Evolutionary conservation across 331 rosid species (phyloP).

Genomic region (Pyracantha coccinea): DNA sequence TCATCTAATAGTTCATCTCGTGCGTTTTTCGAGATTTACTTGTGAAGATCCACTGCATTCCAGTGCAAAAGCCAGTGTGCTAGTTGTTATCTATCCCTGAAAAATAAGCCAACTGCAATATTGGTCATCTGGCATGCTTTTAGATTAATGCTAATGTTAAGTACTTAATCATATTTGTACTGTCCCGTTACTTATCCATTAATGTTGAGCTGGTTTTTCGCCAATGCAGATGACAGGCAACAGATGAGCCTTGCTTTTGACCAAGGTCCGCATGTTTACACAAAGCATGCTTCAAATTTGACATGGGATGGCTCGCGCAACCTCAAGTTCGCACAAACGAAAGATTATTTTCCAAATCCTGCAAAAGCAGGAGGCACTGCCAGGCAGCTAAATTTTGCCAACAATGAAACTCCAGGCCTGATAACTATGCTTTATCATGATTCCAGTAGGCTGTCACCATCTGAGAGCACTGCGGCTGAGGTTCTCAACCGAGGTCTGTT

Average conservation of each 20-base stretch:
- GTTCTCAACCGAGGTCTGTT: conserved; percentile 44
- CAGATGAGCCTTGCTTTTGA: conserved; percentile 32
- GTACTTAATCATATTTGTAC: not conserved
- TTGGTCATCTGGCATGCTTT: not conserved
- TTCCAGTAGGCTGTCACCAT: conserved; percentile 31
- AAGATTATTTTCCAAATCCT: conserved; percentile 44
- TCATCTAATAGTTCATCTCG: not conserved
- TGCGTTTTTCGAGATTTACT: too few relatives aligned
- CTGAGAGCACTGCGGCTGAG: conserved; percentile 35
- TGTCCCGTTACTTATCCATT: not conserved
- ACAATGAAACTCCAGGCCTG: conserved; percentile 23
- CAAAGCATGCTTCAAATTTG: conserved; percentile 34
- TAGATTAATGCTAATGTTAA: not conserved
- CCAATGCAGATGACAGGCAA: conserved; percentile 42
- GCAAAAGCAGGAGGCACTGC: conserved; percentile 26
- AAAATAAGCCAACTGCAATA: not conserved
- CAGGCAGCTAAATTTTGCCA: conserved; percentile 14
- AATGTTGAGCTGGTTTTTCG: conserved; percentile 2
- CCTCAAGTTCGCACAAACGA: conserved; percentile 40
- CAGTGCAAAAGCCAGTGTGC: too few relatives aligned
- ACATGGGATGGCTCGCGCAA: conserved; percentile 37
- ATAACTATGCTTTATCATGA: conserved; percentile 27
- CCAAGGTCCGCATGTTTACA: conserved; percentile 20
- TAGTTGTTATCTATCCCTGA: too few relatives aligned
- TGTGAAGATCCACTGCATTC: too few relatives aligned